Percentiles rank a stretch among this genome's conserved stretches.
Evolutionary conservation across 805 yeast genomes (phyloP).

Genomic region (Maudiozyma bulderi): DNA sequence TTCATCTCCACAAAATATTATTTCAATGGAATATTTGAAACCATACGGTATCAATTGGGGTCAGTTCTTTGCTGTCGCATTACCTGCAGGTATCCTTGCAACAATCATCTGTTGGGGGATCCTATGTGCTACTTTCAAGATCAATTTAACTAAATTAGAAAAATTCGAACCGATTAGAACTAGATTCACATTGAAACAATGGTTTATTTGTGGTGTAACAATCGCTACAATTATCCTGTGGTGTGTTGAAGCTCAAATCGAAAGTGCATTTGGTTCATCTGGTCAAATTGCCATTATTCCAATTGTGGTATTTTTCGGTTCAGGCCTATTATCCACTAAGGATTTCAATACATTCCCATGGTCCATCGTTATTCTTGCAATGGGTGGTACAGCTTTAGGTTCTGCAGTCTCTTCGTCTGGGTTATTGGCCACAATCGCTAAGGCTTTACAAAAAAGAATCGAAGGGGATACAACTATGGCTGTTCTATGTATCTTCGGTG

Average conservation of each 20-base stretch:
- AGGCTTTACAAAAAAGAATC: constrained; percentile 52
- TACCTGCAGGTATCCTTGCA: constrained; percentile 65
- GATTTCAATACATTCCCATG: constrained; percentile 93
- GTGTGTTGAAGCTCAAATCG: constrained; percentile 77
- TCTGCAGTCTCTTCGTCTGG: constrained; percentile 92
- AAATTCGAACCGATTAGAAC: constrained; percentile 47
- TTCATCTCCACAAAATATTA: constrained; percentile 90
- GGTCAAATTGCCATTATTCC: constrained; percentile 88
- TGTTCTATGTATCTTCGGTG: constrained; percentile 71
- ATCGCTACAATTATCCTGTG: constrained; percentile 69
- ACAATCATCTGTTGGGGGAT: constrained; percentile 63
- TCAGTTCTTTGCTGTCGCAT: constrained; percentile 81
- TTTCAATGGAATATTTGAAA: constrained; percentile 74
- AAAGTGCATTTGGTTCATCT: constrained; percentile 74
- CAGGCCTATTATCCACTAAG: constrained; percentile 72
- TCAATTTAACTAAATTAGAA: constrained; percentile 37
- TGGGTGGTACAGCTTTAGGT: constrained; percentile 96
- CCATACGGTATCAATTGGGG: constrained; percentile 69
- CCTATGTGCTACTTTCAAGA: constrained; percentile 46
- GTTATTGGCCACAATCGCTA: constrained; percentile 67
- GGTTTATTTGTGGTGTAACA: constrained; percentile 63
- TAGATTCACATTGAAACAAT: constrained; percentile 59
- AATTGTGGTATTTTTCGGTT: constrained; percentile 76
- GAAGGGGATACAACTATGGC: constrained; percentile 56
- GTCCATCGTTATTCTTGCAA: constrained; percentile 90